These are phyloP conservation scores for Triticum turgidum DNA, from an alignment of 176 grass and related monocot genomes.

Conservation along the genomic window DNA sequence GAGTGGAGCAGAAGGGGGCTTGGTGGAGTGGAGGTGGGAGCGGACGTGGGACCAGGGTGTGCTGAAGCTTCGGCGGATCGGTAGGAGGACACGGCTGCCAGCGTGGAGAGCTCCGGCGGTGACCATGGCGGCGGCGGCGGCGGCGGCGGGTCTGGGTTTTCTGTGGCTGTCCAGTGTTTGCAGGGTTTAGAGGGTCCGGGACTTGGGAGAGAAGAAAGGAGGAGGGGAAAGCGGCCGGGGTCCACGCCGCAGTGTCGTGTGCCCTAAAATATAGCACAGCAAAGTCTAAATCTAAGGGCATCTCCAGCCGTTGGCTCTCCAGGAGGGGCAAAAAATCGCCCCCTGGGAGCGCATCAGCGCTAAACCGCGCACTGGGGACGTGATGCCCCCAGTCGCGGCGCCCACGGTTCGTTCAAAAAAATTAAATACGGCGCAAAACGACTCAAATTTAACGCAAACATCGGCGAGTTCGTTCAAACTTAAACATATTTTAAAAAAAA, in stretches of 20 bases:
- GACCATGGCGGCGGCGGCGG: conserved; percentile 35
- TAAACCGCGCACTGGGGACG: no score
- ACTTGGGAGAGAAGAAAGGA: not conserved
- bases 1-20: conserved; percentile 2
- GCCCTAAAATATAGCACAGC: not conserved
- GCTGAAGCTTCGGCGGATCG: conserved; percentile 19
- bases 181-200: conserved; percentile 6
- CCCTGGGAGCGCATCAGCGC: no score
- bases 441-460: no score
- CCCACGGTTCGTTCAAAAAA: no score
- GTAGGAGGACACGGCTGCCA: conserved; percentile 38
- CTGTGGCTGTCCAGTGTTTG: conserved; percentile 6
- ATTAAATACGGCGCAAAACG: no score
- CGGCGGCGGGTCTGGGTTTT: not conserved
- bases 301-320: no score
- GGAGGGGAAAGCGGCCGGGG: not conserved
- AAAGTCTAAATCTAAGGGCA: no score
- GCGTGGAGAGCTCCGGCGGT: conserved; percentile 32
- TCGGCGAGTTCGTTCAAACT: no score
- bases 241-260: conserved; percentile 4
- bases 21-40: conserved; percentile 55
- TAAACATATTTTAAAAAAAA: no score
- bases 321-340: no score
- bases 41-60: conserved; percentile 37
- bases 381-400: no score